phyloP scores from a whole-genome alignment of 257 asterid species.

The Forsythia suspensa region DNA sequence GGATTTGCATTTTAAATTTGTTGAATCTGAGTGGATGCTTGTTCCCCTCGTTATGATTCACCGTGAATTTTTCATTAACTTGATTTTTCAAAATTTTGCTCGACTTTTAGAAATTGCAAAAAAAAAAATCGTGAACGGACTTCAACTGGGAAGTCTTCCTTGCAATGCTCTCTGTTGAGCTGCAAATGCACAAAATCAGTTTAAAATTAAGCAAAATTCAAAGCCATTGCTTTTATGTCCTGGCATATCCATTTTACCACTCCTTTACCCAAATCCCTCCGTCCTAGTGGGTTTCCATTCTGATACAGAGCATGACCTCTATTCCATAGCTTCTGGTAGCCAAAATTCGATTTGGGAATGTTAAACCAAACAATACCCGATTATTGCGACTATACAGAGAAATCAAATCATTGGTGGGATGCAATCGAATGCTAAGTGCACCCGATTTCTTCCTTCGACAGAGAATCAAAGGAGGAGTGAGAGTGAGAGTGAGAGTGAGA shows the following conservation, averaged over 20 bases:
- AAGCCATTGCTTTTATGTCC: constrained; percentile 90
- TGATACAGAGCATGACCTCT: constrained; percentile 38
- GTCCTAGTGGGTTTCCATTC: constrained; percentile 83
- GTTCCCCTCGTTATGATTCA: not conserved
- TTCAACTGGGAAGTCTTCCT: constrained; percentile 57
- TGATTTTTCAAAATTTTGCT: not conserved
- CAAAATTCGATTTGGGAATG: constrained; percentile 23
- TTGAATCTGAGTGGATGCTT: not conserved
- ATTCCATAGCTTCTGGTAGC: constrained; percentile 15
- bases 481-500: no score
- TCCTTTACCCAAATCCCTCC: constrained; percentile 73
- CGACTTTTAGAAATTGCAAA: no score
- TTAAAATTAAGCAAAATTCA: constrained; percentile 46
- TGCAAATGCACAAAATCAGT: constrained; percentile 39
- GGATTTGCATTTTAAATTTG: constrained; percentile 3
- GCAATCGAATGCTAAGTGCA: constrained; percentile 16
- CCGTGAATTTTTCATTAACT: not conserved
- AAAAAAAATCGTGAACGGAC: constrained; percentile 42
- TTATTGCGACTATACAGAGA: constrained; percentile 18
- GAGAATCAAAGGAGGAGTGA: no score
- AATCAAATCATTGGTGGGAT: constrained; percentile 28
- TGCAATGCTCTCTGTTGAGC: constrained; percentile 92
- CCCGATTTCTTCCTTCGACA: no score
- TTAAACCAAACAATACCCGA: constrained; percentile 18
- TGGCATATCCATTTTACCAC: constrained; percentile 82